A percentile compares a stretch with the other conserved stretches of the same genome.
Conservation (phyloP, 2,329 filamentous ascomycete species). For the Fusarium agapanthi region DNA sequence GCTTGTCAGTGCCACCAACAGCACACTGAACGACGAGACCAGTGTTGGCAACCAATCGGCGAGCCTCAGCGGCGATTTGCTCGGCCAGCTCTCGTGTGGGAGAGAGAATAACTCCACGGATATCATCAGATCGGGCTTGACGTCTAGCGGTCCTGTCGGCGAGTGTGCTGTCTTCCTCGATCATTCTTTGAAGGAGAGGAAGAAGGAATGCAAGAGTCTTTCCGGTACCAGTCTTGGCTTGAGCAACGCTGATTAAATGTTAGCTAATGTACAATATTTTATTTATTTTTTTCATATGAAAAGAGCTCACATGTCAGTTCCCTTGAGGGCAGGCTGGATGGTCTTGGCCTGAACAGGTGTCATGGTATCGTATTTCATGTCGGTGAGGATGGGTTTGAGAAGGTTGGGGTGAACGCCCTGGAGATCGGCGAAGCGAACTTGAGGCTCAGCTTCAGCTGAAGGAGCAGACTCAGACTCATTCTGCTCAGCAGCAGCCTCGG, state of each 20-base stretch:
- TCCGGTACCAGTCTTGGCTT: slow-evolving; percentile 96
- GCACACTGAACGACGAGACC: slow-evolving; percentile 75
- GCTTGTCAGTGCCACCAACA: slow-evolving; percentile 91
- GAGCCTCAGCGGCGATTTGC: slow-evolving; percentile 83
- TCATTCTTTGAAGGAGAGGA: slow-evolving; percentile 82
- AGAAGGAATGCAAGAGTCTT: slow-evolving; percentile 95
- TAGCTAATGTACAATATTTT: slow-evolving; percentile 12
- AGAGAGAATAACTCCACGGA: slow-evolving; percentile 77
- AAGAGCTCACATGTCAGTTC: slow-evolving; percentile 78
- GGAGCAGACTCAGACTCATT: slow-evolving; percentile 1
- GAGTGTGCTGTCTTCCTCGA: slow-evolving; percentile 70
- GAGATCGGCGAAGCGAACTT: slow-evolving; percentile 58
- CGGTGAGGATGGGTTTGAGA: slow-evolving; percentile 72
- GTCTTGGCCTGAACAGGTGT: slow-evolving; percentile 90
- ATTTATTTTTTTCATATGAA: background rate
- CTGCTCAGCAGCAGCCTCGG: slow-evolving; percentile 47
- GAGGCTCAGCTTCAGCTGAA: slow-evolving; percentile 33
- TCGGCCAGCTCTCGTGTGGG: slow-evolving; percentile 84
- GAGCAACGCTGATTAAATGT: slow-evolving; percentile 69
- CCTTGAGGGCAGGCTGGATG: slow-evolving; percentile 80
- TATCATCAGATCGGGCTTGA: slow-evolving; percentile 60
- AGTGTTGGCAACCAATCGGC: slow-evolving; percentile 70
- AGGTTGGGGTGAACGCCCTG: slow-evolving; percentile 69
- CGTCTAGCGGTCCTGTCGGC: slow-evolving; percentile 53
- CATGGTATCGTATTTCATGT: slow-evolving; percentile 85